Conservation (phyloP, 108 stramenopile species). For the Aurantiochytrium sp. region DNA sequence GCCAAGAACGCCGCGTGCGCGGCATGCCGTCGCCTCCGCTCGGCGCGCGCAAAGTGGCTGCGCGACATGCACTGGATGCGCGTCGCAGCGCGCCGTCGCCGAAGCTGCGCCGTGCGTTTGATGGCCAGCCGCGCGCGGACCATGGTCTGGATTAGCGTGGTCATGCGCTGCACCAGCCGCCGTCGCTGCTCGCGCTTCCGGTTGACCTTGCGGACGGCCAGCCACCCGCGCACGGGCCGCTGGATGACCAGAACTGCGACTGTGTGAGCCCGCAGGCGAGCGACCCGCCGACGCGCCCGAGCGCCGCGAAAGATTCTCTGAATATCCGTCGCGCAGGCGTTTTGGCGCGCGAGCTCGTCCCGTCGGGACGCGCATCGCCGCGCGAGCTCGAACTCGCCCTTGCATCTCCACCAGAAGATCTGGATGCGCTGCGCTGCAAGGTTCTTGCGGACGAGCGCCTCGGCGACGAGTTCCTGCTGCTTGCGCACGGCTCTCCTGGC, state of each 20-base stretch:
- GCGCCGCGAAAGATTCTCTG: background rate
- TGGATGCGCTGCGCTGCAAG: background rate
- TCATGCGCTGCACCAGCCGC: background rate
- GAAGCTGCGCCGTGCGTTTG: background rate
- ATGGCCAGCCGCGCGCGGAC: background rate
- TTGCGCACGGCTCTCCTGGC: background rate
- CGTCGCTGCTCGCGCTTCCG: background rate
- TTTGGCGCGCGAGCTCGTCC: background rate
- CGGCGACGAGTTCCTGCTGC: background rate
- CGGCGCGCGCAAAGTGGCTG: background rate
- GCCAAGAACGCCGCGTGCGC: background rate
- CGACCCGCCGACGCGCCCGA: background rate
- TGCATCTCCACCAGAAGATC: constrained; percentile 1
- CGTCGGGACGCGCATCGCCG: background rate
- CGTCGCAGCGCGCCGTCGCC: background rate
- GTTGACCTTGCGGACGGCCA: background rate
- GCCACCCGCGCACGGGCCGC: background rate
- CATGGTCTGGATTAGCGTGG: background rate
- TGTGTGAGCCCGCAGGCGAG: background rate
- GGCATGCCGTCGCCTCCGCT: background rate
- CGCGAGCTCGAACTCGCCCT: background rate
- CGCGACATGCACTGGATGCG: background rate
- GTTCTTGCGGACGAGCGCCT: background rate
- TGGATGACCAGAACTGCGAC: background rate
- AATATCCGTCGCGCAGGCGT: background rate